These are phyloP conservation scores for Leucosporidium scottii DNA, from an alignment of 768 basidiomycete genomes.

Conservation along the genomic window DNA sequence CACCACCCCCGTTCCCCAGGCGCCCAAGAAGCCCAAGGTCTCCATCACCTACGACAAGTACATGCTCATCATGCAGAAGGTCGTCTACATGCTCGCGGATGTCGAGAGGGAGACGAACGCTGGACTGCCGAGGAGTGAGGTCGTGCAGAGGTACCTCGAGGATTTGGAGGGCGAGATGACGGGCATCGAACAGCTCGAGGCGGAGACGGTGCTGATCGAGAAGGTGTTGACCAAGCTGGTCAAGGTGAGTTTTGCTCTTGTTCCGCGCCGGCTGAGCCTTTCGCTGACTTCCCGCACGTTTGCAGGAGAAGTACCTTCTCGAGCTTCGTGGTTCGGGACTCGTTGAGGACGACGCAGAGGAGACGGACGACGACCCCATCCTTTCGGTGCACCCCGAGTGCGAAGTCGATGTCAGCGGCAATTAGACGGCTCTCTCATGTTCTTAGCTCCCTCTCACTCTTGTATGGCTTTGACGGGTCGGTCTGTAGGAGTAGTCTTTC, in stretches of 20 bases:
- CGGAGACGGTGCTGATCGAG: conserved; percentile 78
- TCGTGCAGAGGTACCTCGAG: conserved; percentile 97
- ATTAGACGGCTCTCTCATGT: too few relatives aligned
- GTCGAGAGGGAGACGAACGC: conserved; percentile 65
- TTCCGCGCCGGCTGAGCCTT: neutral
- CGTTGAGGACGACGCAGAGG: conserved; percentile 3
- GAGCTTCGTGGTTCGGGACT: conserved; percentile 32
- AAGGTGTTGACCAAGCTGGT: conserved; percentile 85
- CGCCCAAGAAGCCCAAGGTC: conserved; percentile 54
- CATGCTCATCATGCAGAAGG: conserved; percentile 76
- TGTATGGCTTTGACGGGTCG: neutral
- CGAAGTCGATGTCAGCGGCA: conserved; percentile 11
- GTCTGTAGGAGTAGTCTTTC: neutral
- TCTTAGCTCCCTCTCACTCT: too few relatives aligned
- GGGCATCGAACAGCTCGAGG: conserved; percentile 78
- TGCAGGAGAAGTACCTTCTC: conserved; percentile 36
- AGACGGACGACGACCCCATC: conserved; percentile 20
- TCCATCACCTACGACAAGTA: conserved; percentile 95
- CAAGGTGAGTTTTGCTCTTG: conserved; percentile 50
- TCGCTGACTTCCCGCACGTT: neutral
- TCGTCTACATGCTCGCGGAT: conserved; percentile 72
- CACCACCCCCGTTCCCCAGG: conserved; percentile 44
- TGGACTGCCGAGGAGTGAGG: conserved; percentile 79
- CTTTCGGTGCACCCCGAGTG: conserved; percentile 37
- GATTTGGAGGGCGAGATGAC: conserved; percentile 72